Base-by-base conservation (phyloP, 208 protist species). In the Crithidia brevicula region DNA sequence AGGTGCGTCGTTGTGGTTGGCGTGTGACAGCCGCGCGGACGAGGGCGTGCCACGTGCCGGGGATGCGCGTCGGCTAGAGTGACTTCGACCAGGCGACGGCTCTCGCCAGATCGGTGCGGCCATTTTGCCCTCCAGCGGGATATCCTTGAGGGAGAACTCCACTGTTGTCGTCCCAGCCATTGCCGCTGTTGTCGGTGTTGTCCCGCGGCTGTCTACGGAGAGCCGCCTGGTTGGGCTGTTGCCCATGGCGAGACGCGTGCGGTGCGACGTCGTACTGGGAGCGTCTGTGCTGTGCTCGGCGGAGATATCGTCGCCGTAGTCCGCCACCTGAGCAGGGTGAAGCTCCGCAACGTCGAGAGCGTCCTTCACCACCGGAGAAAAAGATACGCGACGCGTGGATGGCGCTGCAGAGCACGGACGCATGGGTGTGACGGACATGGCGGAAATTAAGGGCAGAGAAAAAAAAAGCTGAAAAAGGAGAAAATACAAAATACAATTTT, bases 81-180 rank as follows among this genome's bases (percentile, higher is more conserved):
- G 4, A 23, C 36, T 11, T 16, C 36, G 54, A 20, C 43, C 43
- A 2, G 36, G 67, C 33, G 47, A 57, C 31, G 67, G 28, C 49
- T 63, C 53, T 6, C 49, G 13, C 53, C 67, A 65, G 4, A 64
- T 47, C n/a, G 67, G 67, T 31, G 54, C 56, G 15, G 43, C 25
- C 67, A 64, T 72, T 9, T 36, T 65, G 0, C 38, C 43, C 1
- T 34, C 47, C 30, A 72, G 47, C 15, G 67, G 67, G 9, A 52
- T 72, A 20, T 57, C 47, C 38, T 63, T 52, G 0, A 72, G 28
- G n/a, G 67, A 65, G 54, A 65, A 64, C 47, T 58, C 67, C 25
- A 63, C 10, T 25, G 49, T 23, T 18, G 38, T 30, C 2, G 9
- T 22, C 22, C n/a, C n/a, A n/a, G n/a, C n/a, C 15, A 40, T 23